Evolutionary conservation across 2,329 filamentous ascomycete genomes (phyloP).

Genomic region (Helicocarpus griseus): DNA sequence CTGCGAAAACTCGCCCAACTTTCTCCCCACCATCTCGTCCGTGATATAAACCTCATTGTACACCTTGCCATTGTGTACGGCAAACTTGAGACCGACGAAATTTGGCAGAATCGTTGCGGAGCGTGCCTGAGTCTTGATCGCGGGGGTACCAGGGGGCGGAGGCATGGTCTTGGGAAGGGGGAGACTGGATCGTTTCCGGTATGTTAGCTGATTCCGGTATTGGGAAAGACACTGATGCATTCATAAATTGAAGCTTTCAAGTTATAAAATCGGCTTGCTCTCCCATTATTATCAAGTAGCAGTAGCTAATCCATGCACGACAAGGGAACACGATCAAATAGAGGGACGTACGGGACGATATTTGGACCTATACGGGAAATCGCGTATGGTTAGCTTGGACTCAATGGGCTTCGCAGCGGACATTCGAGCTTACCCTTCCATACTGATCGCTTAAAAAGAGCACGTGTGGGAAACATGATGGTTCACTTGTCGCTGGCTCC

Average conservation of each 20-base stretch:
- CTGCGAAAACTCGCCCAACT: constrained; percentile 85
- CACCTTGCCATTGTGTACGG: constrained; percentile 83
- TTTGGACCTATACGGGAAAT: constrained; percentile 50
- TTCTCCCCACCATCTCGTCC: constrained; percentile 94
- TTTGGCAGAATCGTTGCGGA: constrained; percentile 83
- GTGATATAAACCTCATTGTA: constrained; percentile 77
- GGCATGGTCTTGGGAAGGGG: constrained; percentile 32
- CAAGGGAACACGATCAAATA: too few relatives aligned
- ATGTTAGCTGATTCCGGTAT: background rate
- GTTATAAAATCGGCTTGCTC: too few relatives aligned
- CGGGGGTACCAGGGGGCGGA: constrained; percentile 54
- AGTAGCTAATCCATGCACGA: too few relatives aligned
- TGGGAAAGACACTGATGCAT: too few relatives aligned
- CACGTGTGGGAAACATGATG: constrained; percentile 60
- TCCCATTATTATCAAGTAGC: too few relatives aligned
- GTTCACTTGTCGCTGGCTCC: background rate
- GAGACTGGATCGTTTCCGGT: constrained; percentile 20
- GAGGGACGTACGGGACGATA: constrained; percentile 54
- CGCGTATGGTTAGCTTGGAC: constrained; percentile 11
- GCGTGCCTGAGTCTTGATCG: constrained; percentile 79
- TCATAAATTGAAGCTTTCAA: too few relatives aligned
- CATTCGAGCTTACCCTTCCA: constrained; percentile 62
- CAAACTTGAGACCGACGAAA: constrained; percentile 82
- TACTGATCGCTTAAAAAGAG: constrained; percentile 64
- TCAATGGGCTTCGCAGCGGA: background rate